Percentiles rank a stretch among this genome's conserved stretches.
Evolutionary conservation across 2,329 filamentous ascomycete species (phyloP).

Genomic region (Cytospora leucostoma): DNA sequence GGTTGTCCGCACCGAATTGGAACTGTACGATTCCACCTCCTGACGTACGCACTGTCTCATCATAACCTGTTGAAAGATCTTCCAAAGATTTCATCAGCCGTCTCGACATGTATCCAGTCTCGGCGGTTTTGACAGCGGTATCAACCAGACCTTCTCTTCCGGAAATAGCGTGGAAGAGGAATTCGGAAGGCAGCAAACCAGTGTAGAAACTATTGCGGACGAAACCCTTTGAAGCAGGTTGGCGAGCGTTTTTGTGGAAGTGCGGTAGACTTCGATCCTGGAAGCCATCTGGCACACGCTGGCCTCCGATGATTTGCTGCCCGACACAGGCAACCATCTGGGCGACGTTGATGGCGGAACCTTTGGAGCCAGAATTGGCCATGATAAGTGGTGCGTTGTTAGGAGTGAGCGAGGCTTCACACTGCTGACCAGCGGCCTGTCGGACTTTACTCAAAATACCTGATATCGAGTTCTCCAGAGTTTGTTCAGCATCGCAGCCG

Average conservation of each 20-base stretch:
- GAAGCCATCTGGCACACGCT: slow-evolving; percentile 93
- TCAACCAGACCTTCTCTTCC: slow-evolving; percentile 98
- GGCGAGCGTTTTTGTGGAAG: slow-evolving; percentile 88
- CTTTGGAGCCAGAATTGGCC: slow-evolving; percentile 96
- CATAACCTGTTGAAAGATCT: slow-evolving; percentile 90
- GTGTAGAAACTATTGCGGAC: slow-evolving; percentile 97
- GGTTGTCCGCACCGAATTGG: slow-evolving; percentile 92
- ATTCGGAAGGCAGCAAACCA: slow-evolving; percentile 85
- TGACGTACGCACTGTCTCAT: slow-evolving; percentile 91
- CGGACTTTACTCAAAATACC: slow-evolving; percentile 91
- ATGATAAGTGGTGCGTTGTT: slow-evolving; percentile 95
- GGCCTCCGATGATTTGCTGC: slow-evolving; percentile 94
- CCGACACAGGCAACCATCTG: slow-evolving; percentile 98
- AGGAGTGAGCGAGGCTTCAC: slow-evolving; percentile 84
- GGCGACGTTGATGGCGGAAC: slow-evolving; percentile 95
- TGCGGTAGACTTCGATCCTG: slow-evolving; percentile 93
- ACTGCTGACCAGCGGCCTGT: slow-evolving; percentile 86
- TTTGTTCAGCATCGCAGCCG: slow-evolving; percentile 89
- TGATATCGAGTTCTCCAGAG: slow-evolving; percentile 86
- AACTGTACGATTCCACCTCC: slow-evolving; percentile 90
- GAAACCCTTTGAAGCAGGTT: slow-evolving; percentile 95
- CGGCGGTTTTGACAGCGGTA: slow-evolving; percentile 97
- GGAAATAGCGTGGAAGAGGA: slow-evolving; percentile 97
- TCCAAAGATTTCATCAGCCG: slow-evolving; percentile 97
- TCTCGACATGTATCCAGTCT: slow-evolving; percentile 98